Conservation (phyloP, 805 yeast genomes). For the Saccharomyces eubayanus region DNA sequence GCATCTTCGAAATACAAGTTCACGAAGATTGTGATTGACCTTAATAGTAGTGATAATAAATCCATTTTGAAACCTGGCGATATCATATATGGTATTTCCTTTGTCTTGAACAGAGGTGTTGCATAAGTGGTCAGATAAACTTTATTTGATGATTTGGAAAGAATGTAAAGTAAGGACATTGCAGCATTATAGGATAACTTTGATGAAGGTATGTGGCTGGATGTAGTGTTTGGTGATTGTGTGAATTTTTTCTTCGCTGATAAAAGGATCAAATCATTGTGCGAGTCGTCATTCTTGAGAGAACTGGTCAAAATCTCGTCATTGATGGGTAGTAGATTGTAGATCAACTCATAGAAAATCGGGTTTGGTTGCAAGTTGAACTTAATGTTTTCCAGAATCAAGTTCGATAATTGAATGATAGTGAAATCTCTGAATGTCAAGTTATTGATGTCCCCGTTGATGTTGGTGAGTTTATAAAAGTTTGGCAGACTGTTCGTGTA, state of each 20-base stretch:
- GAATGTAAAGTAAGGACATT: conserved; percentile 35
- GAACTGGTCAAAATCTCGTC: conserved; percentile 7
- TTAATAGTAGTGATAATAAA: conserved; percentile 47
- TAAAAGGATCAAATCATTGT: conserved; percentile 14
- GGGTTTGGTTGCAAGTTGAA: conserved; percentile 30
- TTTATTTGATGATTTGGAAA: conserved; percentile 26
- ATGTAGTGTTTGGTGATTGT: conserved; percentile 22
- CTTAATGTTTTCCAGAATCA: conserved; percentile 35
- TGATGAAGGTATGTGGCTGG: conserved; percentile 20
- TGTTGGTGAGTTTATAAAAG: conserved; percentile 36
- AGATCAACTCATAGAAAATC: conserved; percentile 49
- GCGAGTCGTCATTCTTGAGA: conserved; percentile 2
- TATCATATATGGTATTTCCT: conserved; percentile 7
- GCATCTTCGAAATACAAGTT: conserved; percentile 45
- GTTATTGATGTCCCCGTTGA: conserved; percentile 28
- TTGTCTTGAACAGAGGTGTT: neutral
- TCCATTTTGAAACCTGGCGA: conserved; percentile 41
- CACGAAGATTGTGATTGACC: conserved; percentile 46
- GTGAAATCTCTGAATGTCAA: conserved; percentile 58
- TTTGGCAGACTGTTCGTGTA: conserved; percentile 46
- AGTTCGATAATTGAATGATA: conserved; percentile 42
- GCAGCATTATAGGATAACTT: conserved; percentile 40
- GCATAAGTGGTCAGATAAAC: conserved; percentile 21
- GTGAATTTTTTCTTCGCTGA: conserved; percentile 26
- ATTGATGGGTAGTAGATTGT: conserved; percentile 47